Conservation (phyloP, 2,329 filamentous ascomycete species). For the Thelonectria olida region DNA sequence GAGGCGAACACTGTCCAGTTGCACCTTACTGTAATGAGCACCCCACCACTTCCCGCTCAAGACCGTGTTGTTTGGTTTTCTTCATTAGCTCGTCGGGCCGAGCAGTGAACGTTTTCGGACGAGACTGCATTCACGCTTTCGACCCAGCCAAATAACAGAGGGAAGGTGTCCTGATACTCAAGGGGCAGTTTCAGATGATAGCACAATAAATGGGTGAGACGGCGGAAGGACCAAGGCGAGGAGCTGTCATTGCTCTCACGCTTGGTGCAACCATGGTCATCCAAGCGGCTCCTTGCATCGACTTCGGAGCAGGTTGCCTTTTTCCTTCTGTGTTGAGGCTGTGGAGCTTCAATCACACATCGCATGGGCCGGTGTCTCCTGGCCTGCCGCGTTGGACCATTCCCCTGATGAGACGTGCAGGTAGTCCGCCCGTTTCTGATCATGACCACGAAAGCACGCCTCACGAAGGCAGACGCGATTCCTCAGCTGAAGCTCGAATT, state of each 20-base stretch:
- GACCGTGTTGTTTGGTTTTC: constrained; percentile 29
- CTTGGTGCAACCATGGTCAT: constrained; percentile 31
- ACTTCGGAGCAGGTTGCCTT: constrained; percentile 37
- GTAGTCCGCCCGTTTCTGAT: neutral
- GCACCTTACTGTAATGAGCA: constrained; percentile 17
- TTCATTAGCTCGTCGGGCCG: constrained; percentile 35
- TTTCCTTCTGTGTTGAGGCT: constrained; percentile 23
- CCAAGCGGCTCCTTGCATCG: constrained; percentile 41
- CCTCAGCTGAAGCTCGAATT: neutral
- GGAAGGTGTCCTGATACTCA: constrained; percentile 22
- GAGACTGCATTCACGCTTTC: constrained; percentile 23
- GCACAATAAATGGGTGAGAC: constrained; percentile 41
- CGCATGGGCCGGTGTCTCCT: constrained; percentile 28
- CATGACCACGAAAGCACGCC: neutral
- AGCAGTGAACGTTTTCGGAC: constrained; percentile 31
- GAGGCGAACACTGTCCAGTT: constrained; percentile 24
- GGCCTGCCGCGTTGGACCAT: constrained; percentile 24
- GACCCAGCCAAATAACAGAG: constrained; percentile 8
- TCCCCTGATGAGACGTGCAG: constrained; percentile 11
- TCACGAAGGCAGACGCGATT: neutral
- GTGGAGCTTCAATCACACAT: constrained; percentile 20
- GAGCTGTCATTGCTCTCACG: constrained; percentile 36
- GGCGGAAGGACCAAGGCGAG: constrained; percentile 38
- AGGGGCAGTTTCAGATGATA: constrained; percentile 42
- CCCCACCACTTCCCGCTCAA: constrained; percentile 16